Percentiles rank a stretch among this genome's conserved stretches.
Conservation (phyloP, 805 yeast genomes). For the Suhomyces faveliae region DNA sequence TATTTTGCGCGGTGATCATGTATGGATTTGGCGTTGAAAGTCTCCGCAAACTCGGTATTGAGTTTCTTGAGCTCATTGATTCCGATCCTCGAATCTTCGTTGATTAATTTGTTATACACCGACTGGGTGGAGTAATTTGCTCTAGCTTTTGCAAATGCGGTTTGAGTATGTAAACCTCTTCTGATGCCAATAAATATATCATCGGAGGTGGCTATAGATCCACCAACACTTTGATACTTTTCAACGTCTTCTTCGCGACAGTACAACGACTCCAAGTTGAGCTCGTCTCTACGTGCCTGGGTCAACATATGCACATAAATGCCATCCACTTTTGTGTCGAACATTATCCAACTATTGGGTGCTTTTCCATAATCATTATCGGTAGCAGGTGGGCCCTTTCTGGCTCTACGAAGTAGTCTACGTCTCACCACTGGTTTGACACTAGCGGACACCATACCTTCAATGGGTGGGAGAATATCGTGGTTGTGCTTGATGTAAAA, state of each 20-base stretch:
- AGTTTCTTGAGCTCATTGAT: background rate
- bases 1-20: constrained; percentile 21
- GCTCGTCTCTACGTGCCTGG: constrained; percentile 58
- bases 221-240: constrained; percentile 20
- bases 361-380: constrained; percentile 56
- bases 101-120: background rate
- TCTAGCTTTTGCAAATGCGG: constrained; percentile 8
- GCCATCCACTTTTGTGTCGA: constrained; percentile 63
- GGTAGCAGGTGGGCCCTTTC: constrained; percentile 50
- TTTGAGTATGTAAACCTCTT: constrained; percentile 35
- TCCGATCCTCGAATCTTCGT: background rate
- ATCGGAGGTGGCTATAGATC: constrained; percentile 16
- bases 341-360: constrained; percentile 79
- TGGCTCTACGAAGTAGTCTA: constrained; percentile 49
- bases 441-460: constrained; percentile 68
- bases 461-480: constrained; percentile 49
- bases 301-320: constrained; percentile 75
- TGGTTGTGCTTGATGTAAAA: constrained; percentile 52
- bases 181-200: constrained; percentile 24
- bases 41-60: background rate
- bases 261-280: constrained; percentile 75
- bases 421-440: constrained; percentile 40
- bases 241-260: constrained; percentile 40
- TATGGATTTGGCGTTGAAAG: background rate
- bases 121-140: background rate